Conservation (phyloP, 2,329 filamentous ascomycete genomes). For the Didymella exigua region DNA sequence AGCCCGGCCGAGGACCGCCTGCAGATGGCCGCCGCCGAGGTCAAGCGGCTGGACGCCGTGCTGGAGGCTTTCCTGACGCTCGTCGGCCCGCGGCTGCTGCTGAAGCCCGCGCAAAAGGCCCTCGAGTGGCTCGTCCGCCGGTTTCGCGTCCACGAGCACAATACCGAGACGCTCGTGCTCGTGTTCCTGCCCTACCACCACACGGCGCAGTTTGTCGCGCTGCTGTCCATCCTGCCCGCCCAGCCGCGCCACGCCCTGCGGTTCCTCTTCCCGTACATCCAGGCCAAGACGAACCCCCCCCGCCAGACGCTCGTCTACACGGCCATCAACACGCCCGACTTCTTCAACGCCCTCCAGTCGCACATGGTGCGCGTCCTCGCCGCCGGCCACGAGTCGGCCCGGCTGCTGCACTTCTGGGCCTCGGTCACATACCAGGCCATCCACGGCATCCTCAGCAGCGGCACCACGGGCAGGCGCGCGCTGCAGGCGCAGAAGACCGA, state of each 20-base stretch:
- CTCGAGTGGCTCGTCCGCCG: constrained; percentile 93
- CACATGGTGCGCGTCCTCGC: constrained; percentile 78
- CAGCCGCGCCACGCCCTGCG: constrained; percentile 76
- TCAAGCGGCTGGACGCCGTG: constrained; percentile 76
- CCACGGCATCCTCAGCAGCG: constrained; percentile 78
- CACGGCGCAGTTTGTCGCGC: constrained; percentile 80
- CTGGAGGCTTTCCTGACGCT: constrained; percentile 84
- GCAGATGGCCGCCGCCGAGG: constrained; percentile 81
- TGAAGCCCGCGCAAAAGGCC: constrained; percentile 87
- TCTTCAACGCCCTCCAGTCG: constrained; percentile 77
- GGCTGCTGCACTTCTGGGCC: constrained; percentile 87
- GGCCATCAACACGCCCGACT: constrained; percentile 75
- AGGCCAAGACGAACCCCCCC: constrained; percentile 75
- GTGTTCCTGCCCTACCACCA: constrained; percentile 94
- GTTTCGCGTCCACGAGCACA: constrained; percentile 93
- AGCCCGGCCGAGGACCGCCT: constrained; percentile 87
- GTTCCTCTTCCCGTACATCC: constrained; percentile 86
- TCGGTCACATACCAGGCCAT: constrained; percentile 85
- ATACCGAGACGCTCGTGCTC: constrained; percentile 76
- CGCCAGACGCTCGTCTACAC: constrained; percentile 83
- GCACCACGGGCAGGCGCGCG: constrained; percentile 74
- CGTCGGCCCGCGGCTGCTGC: constrained; percentile 73
- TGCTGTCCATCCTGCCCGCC: constrained; percentile 85
- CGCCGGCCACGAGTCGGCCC: constrained; percentile 73
- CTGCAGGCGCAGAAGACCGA: constrained; percentile 83